Base-by-base conservation (phyloP, 108 stramenopile genomes). In the Cyclotella cryptica region DNA sequence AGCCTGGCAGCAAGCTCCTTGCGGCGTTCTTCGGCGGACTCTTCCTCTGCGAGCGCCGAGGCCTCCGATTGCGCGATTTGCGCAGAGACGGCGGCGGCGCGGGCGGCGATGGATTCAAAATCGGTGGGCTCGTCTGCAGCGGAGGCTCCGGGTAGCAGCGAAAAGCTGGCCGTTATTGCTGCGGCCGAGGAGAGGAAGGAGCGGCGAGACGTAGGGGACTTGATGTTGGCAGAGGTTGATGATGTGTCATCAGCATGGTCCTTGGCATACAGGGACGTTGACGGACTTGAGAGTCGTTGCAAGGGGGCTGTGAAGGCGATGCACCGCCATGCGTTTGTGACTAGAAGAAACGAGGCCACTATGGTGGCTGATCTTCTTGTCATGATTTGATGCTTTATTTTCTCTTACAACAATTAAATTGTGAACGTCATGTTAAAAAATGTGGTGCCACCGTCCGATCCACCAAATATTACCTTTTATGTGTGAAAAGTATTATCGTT, bases 81-180 rank as follows among this genome's bases (percentile, higher is more conserved):
- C 40, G 65, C 10, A 18, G 86, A 84, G 58, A 92, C 84, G 14
- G 79, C 71, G 19, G 87, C 79, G 39, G 93, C 93, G 11, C 91
- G 87, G 21, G 89, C 86, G 47, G 90, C 84, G 44, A 94, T 94
- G 52, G 74, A 67, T 47, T 87, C 89, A 78, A 94, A 91, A 17
- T 79, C 72, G 41, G 72, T 44, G 22, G 81, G 35, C 11, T 62
- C 75, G 8, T 64, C 71, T 11, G 24, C 65, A 4, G 29, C 27
- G 30, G 63, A 55, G 27, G 74, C 51, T 7, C 44, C 40, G 21
- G 74, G 30, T 10, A 67, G 42, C 39, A 58, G 47, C 13, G 55
- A 40, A 22, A 51, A 55, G 18, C 13, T 65, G 29, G 71, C 61
- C 0, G 66, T 12, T 21, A 59, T 49, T 17, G 66, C 40, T 14